These are phyloP conservation scores for Zasmidium citrigriseum DNA, from an alignment of 2,329 filamentous ascomycete species.

Conservation along the genomic window DNA sequence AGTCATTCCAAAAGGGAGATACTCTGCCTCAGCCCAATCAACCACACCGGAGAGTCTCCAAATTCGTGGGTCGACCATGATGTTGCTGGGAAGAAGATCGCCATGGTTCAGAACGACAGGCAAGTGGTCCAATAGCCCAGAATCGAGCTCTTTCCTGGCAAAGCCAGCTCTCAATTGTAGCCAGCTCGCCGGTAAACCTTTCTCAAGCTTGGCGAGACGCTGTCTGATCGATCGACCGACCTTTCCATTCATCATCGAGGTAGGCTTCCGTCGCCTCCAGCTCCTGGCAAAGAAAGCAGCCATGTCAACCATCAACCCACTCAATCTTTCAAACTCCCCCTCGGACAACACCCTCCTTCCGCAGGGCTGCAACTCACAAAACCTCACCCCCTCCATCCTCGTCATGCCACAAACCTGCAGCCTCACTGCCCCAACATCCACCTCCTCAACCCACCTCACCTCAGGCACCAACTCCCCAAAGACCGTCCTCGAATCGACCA, in stretches of 20 bases:
- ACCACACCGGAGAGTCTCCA: constrained; percentile 56
- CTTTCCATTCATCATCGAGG: constrained; percentile 4
- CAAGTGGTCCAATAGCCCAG: constrained; percentile 34
- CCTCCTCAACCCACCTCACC: constrained; percentile 4
- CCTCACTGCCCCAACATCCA: neutral
- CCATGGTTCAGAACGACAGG: constrained; percentile 63
- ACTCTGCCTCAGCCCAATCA: constrained; percentile 67
- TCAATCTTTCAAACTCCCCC: neutral
- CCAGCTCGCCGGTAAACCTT: constrained; percentile 1
- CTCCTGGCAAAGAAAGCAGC: constrained; percentile 17
- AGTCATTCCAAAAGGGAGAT: constrained; percentile 60
- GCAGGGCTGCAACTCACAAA: constrained; percentile 3
- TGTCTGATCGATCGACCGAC: constrained; percentile 10
- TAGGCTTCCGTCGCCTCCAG: constrained; percentile 6
- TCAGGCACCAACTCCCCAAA: constrained; percentile 8
- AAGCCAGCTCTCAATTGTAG: constrained; percentile 7
- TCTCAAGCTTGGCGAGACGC: constrained; percentile 9
- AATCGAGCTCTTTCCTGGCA: constrained; percentile 4
- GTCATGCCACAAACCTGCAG: constrained; percentile 19
- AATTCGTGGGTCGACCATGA: constrained; percentile 51
- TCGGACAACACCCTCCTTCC: neutral
- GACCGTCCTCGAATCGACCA: constrained; percentile 3
- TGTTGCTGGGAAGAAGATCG: constrained; percentile 60
- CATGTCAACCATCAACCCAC: constrained; percentile 9
- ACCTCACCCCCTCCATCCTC: constrained; percentile 1